Evolutionary conservation across 441 rosid genomes (phyloP), one percentile per base, ranked within the genome.

Genomic region (Daphne laureola): DNA sequence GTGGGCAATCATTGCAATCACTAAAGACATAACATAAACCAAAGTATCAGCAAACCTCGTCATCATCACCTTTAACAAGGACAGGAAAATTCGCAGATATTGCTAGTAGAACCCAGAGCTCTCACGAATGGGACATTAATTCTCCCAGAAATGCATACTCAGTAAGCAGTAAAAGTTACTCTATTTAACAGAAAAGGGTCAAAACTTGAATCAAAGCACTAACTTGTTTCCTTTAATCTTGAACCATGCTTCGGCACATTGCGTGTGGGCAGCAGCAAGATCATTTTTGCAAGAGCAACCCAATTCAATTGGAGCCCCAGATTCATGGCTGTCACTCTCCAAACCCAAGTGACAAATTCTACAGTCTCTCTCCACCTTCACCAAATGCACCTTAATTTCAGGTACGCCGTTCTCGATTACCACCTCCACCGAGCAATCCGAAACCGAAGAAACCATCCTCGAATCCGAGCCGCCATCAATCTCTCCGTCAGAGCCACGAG

Each of bases 231-330:
- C 99, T 70, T 67, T 94, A 64, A 90, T 94, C 78, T 87, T 86
- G 80, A 93, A 89, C 98, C 98, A 92, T 47, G 93, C 76, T 53
- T 92, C 97, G 13, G 97, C 98, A 58, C 97, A 92, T 42, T 77
- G 80, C 78, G 73, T 87, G 70, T 92, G 98, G 58, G 96, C 98
- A 77, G 86, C 78, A 58, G 90, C 96, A 61, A 93, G 73, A 78
- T 93, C 98, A 23, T 70, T 76, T 66, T 89, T 93, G 70, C 99
- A 94, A 43, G 92, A 86, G 60, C 99, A 94, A 23, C 98, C 98
- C 67, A 94, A 62, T 65, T 81, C 81, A 26, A 94, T 84, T 42
- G 78, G 81, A 46, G 61, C 67, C 4, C 95, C 95, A 17, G 89
- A 74, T 65, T 87, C 95, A 54, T 56, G 79, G 43, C 86, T 78